Evolutionary conservation across 176 grass and related monocot genomes (phyloP).

Genomic region (Lolium perenne): DNA sequence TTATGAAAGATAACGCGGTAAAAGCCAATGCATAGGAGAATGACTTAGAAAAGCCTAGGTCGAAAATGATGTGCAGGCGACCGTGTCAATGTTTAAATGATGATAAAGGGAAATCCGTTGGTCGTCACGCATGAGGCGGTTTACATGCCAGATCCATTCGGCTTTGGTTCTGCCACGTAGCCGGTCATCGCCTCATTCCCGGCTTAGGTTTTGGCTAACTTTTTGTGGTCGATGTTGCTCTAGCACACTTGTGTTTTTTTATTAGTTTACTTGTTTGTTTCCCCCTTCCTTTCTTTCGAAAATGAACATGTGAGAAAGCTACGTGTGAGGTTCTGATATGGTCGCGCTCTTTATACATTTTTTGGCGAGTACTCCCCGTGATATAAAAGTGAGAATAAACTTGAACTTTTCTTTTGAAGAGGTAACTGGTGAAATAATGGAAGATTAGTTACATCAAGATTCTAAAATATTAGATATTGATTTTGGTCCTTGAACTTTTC

Average conservation of each 20-base stretch:
- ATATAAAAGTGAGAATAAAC: not conserved
- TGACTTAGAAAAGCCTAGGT: not conserved
- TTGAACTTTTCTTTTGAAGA: not conserved
- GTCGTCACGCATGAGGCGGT: not conserved
- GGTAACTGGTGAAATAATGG: too few relatives aligned
- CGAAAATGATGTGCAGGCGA: not conserved
- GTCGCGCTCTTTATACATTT: too few relatives aligned
- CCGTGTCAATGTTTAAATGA: not conserved
- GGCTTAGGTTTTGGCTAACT: not conserved
- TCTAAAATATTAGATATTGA: not conserved
- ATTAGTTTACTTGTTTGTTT: not conserved
- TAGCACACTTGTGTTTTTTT: not conserved
- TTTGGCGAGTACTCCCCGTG: not conserved
- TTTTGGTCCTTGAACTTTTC: not conserved
- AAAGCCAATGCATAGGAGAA: too few relatives aligned
- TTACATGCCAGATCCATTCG: not conserved
- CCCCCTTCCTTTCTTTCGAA: not conserved
- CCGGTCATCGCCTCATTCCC: not conserved
- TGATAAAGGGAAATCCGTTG: not conserved
- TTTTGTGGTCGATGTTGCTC: not conserved
- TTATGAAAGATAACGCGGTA: too few relatives aligned
- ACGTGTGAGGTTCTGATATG: not conserved
- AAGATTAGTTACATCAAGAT: not conserved
- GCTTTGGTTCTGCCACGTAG: conserved; percentile 16
- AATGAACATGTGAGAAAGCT: not conserved